Evolutionary conservation across 306 rosid genomes (phyloP), one percentile per base, ranked within the genome.

Genomic region (Rosa persica): DNA sequence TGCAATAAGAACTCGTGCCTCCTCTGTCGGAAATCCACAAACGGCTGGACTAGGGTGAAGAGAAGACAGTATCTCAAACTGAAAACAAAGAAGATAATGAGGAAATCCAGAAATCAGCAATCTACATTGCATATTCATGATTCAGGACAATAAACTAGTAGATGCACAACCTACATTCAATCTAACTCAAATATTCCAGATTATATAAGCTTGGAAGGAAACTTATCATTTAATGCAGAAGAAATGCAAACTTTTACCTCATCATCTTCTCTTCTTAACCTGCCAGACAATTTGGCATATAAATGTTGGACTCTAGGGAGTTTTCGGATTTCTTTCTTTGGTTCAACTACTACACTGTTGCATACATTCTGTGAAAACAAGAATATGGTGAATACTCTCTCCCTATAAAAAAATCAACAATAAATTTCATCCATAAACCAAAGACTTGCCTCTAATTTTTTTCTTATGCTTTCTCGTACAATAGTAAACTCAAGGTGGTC

Each of bases 11-110:
- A 75, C 78, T 5, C 87, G 90, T 30, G 99, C 99, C 82, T 91
- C 99, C 76, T 95, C 93, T 46, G 91, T 93, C 72, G 99, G 99
- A 85, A 82, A 95, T 74, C 99, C 99, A 84, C 99, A 95, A 70
- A 95, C 98, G 23, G 98, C 99, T 51, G 99, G 99, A 85, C 83
- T 93, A 69, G 99, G 99, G 83, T 95, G 99, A 81, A 95, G 93
- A 23, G 94, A 89, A n/a, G 94, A 87, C 79, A 95, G 81, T 72
- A 95, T 74, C 76, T 89, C 93, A 89, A 84, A 93, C 98, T 95
- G 85, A 67, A 70, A 58, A 42, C 38, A 74, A 76, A 69, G 20
- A 27, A 79, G 34, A 78, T 62, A 73, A 36, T 49, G 23, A 73
- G 55, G 40, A 75, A 60, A 74, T 48, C 38, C n/a, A 62, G 67